phyloP scores from a whole-genome alignment of 441 rosid species.

The Gossypium aridum region DNA sequence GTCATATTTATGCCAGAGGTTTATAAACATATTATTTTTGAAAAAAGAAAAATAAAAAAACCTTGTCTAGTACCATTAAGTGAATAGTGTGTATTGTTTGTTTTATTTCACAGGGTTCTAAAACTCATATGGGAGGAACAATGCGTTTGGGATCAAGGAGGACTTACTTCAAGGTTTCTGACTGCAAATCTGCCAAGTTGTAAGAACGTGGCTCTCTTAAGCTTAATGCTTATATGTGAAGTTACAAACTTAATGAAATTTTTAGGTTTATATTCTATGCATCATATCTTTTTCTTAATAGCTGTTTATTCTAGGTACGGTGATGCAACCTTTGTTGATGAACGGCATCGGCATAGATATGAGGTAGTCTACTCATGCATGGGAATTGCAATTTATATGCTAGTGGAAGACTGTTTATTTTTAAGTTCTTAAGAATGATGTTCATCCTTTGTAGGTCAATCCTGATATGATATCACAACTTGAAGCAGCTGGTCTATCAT shows the following conservation, averaged over 20 bases:
- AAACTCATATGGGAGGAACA: constrained; percentile 94
- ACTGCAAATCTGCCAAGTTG: constrained; percentile 79
- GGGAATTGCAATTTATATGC: neutral
- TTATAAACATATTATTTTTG: neutral
- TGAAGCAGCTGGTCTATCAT: constrained; percentile 73
- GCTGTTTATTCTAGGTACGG: constrained; percentile 46
- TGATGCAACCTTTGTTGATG: constrained; percentile 55
- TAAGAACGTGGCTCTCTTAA: constrained; percentile 25
- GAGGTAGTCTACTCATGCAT: constrained; percentile 41
- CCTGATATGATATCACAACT: constrained; percentile 68
- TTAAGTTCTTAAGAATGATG: neutral
- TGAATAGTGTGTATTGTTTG: neutral
- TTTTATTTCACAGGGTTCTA: constrained; percentile 49
- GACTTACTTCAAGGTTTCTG: constrained; percentile 60
- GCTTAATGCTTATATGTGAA: neutral
- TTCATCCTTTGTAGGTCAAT: constrained; percentile 50
- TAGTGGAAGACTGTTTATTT: neutral
- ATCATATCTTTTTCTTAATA: constrained; percentile 1
- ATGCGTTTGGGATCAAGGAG: constrained; percentile 91
- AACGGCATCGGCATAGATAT: constrained; percentile 92
- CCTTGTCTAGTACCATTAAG: neutral
- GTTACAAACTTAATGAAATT: neutral
- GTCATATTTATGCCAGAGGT: constrained; percentile 99
- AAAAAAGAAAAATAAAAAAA: neutral
- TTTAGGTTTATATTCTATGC: neutral